phyloP scores from a whole-genome alignment of 2,329 filamentous ascomycete genomes.

The Penicillium sp. region DNA sequence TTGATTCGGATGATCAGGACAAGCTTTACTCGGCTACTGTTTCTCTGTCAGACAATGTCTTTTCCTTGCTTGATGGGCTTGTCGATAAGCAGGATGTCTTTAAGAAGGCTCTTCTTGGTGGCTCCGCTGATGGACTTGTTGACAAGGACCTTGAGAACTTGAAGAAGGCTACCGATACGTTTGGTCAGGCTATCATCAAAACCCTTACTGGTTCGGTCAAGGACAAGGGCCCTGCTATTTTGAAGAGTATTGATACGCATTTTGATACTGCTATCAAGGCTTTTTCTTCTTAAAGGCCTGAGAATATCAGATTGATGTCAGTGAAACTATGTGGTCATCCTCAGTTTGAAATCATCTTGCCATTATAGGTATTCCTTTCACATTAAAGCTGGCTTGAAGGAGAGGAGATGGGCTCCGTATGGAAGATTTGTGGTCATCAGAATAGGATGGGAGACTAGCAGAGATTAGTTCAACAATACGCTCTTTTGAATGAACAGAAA shows the following conservation, averaged over 20 bases:
- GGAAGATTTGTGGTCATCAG: no score
- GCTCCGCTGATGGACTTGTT: constrained; percentile 3
- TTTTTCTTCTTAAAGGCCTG: constrained; percentile 3
- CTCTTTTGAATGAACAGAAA: no score
- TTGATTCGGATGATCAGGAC: constrained; percentile 1
- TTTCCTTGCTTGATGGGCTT: neutral
- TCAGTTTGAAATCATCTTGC: no score
- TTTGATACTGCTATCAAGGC: constrained; percentile 3
- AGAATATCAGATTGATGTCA: no score
- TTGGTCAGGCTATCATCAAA: constrained; percentile 3
- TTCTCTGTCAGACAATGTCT: neutral
- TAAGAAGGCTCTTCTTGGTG: constrained; percentile 2
- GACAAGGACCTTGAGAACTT: constrained; percentile 2
- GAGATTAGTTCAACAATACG: no score
- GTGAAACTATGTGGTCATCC: no score
- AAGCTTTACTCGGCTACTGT: neutral
- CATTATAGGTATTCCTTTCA: no score
- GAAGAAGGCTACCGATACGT: constrained; percentile 2
- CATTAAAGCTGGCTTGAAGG: no score
- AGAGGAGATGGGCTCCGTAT: no score
- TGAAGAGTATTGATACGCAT: constrained; percentile 1
- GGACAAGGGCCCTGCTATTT: neutral
- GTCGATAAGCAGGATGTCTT: constrained; percentile 4
- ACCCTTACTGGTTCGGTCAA: neutral
- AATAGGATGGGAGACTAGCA: no score